phyloP scores from a whole-genome alignment of 495 filamentous ascomycete species.

The Tuber magnatum region DNA sequence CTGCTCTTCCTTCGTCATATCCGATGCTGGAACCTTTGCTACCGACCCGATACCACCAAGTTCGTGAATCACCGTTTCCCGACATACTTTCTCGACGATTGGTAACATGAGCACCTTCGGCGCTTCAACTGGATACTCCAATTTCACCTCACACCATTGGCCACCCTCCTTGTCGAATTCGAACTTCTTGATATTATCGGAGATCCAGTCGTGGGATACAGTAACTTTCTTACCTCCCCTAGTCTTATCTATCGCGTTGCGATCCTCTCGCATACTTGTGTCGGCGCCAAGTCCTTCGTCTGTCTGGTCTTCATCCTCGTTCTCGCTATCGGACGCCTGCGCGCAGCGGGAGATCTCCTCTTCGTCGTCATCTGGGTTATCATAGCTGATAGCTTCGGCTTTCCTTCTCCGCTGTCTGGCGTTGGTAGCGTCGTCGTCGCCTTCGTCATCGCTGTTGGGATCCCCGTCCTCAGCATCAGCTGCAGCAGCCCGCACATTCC shows the following conservation, averaged over 20 bases:
- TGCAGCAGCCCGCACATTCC: conserved; percentile 45
- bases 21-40: conserved; percentile 60
- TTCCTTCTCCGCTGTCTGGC: conserved; percentile 67
- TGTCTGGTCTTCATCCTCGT: conserved; percentile 47
- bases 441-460: conserved; percentile 67
- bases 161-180: conserved; percentile 69
- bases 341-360: conserved; percentile 55
- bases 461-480: conserved; percentile 57
- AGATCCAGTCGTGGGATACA: conserved; percentile 6
- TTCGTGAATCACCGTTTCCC: conserved; percentile 74
- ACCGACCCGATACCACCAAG: conserved; percentile 67
- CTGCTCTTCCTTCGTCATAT: conserved; percentile 42
- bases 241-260: conserved; percentile 47
- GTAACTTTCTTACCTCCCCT: conserved; percentile 43
- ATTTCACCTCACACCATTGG: conserved; percentile 66
- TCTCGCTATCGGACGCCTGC: conserved; percentile 47
- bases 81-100: conserved; percentile 70
- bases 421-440: conserved; percentile 66
- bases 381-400: conserved; percentile 75
- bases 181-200: conserved; percentile 60
- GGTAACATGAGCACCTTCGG: conserved; percentile 90
- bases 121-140: conserved; percentile 72
- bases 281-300: conserved; percentile 53
- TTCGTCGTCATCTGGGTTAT: conserved; percentile 85
- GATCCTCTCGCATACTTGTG: conserved; percentile 34